A percentile compares a stretch with the other conserved stretches of the same genome.
Evolutionary conservation across 2,329 filamentous ascomycete genomes (phyloP).

Genomic region (Fusarium heterosporum): DNA sequence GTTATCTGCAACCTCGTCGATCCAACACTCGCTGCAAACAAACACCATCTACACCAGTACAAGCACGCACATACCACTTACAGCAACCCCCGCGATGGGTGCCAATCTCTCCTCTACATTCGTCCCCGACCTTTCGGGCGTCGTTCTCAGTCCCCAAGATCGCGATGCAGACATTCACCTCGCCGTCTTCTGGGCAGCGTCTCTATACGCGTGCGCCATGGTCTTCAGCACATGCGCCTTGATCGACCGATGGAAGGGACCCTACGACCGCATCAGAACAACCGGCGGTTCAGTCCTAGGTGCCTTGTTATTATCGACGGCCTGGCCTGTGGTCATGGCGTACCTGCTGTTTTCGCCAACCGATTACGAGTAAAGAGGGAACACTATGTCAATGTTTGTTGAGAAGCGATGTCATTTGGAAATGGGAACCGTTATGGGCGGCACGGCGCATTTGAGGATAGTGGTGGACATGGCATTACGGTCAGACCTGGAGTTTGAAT

Average conservation of each 20-base stretch:
- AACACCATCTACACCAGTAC: not conserved
- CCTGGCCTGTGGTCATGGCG: slow-evolving; percentile 53
- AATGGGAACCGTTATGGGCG: slow-evolving; percentile 10
- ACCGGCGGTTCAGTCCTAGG: slow-evolving; percentile 47
- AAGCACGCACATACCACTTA: slow-evolving; percentile 2
- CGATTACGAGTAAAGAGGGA: not conserved
- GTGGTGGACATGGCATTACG: slow-evolving; percentile 21
- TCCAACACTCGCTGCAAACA: not conserved
- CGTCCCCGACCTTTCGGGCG: slow-evolving; percentile 54
- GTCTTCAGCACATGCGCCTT: slow-evolving; percentile 58
- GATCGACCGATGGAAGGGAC: slow-evolving; percentile 58
- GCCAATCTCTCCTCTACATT: slow-evolving; percentile 55
- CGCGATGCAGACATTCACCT: slow-evolving; percentile 49
- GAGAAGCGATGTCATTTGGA: slow-evolving; percentile 4
- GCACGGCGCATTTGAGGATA: slow-evolving; percentile 23
- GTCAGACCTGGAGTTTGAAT: slow-evolving; percentile 39
- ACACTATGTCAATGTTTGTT: not conserved
- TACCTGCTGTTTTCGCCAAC: slow-evolving; percentile 49
- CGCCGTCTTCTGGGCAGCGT: slow-evolving; percentile 51
- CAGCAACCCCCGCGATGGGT: slow-evolving; percentile 50
- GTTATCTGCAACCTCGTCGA: not conserved
- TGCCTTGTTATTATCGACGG: slow-evolving; percentile 51
- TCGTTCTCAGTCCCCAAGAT: slow-evolving; percentile 51
- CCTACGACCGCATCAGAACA: slow-evolving; percentile 50
- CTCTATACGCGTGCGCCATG: slow-evolving; percentile 55